These are phyloP conservation scores for Tieghemiomyces parasiticus DNA, from an alignment of 192 early-diverging fungal species.

Conservation along the genomic window DNA sequence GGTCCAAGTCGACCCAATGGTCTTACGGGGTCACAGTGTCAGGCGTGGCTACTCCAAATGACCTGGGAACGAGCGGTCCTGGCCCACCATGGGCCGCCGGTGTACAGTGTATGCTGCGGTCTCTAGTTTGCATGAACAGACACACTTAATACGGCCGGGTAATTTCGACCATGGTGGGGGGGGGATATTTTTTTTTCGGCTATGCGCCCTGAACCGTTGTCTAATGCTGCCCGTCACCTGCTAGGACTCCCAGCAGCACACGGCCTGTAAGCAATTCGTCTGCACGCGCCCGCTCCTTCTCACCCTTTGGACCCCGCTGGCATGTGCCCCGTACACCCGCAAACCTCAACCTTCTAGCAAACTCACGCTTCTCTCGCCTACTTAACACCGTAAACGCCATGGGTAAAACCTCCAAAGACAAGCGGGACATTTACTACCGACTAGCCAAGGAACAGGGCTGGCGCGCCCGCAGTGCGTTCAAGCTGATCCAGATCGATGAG, in stretches of 20 bases:
- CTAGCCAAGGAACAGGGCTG: conserved; percentile 96
- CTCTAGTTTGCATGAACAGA: no score
- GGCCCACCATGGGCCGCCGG: background rate
- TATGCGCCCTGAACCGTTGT: no score
- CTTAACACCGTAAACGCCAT: no score
- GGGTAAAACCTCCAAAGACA: conserved; percentile 87
- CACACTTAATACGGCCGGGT: no score
- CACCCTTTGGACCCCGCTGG: no score
- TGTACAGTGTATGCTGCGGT: no score
- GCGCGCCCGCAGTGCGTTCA: conserved; percentile 94
- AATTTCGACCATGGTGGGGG: no score
- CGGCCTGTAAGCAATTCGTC: no score
- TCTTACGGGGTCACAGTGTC: background rate
- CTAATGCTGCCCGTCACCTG: no score
- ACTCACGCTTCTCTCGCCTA: background rate
- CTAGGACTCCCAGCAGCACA: no score
- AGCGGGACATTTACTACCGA: conserved; percentile 93
- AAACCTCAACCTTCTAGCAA: background rate
- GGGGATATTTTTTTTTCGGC: no score
- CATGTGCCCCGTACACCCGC: background rate
- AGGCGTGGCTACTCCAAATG: background rate
- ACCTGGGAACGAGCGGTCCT: background rate
- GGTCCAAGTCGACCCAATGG: background rate
- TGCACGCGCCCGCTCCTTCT: no score
- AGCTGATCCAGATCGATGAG: conserved; percentile 91